Base-by-base conservation (phyloP, 2,329 filamentous ascomycete genomes). In the Sclerotinia trifoliorum region DNA sequence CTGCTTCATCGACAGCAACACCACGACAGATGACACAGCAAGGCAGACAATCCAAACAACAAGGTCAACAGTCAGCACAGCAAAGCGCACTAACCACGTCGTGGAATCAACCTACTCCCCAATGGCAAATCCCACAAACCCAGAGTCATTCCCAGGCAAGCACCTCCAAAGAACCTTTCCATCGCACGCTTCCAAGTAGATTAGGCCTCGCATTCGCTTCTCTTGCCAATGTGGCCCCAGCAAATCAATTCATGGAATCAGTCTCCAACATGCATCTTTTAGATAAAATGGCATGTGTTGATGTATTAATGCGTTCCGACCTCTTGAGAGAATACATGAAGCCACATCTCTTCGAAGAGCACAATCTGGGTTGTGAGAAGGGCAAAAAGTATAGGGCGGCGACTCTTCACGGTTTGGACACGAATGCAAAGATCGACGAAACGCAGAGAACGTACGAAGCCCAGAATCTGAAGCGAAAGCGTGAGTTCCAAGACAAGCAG, bases 241-340 rank as follows among this genome's bases (percentile, higher is more conserved):
- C 60, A 63, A 49, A 19, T 26, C 46, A 51, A 11, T 63, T 63
- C 46, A 26, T 63, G n/a, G 48, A 51, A n/a, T 26, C 32, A 5
- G 3, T 63, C 5, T 51, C n/a, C n/a, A 63, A 11, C 3, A 39
- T 63, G 60, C 15, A 24, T 24, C 15, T 63, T n/a, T 15, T 63
- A 1, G 60, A 63, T 26, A 39, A 10, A 35, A 7, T 63, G 15
- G 60, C 60, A 11, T 63, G 60, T 39, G 1, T 63, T 21, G 60
- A 63, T 15, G 15, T 35, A 10, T 63, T 63, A 48, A 63, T 63
- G 32, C n/a, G 29, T 19, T 49, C 48, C 13, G 60, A 51, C 2
- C 32, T 51, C 19, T 26, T 63, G 21, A 63, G 51, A 15, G 46
- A 51, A 5, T 63, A 63, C n/a, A 1, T 63, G 29, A 63, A 63